These are phyloP conservation scores for Solanum chilense DNA, from an alignment of 257 asterid genomes.

Conservation along the genomic window DNA sequence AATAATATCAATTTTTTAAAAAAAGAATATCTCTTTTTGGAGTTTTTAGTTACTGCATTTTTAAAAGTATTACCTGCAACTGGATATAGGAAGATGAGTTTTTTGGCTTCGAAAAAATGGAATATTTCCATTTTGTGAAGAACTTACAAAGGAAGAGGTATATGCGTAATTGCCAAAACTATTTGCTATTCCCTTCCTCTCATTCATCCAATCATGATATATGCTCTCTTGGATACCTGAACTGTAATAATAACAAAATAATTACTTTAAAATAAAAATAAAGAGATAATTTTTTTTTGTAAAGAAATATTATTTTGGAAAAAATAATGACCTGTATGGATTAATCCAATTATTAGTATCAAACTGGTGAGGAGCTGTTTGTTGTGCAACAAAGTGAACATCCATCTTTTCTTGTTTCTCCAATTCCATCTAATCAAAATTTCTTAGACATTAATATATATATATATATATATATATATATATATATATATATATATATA, in stretches of 20 bases:
- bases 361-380: no score
- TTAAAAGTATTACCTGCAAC: neutral
- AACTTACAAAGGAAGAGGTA: neutral
- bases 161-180: neutral
- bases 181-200: no score
- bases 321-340: no score
- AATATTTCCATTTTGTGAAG: neutral
- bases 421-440: neutral
- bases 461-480: neutral
- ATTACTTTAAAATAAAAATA: no score
- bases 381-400: no score
- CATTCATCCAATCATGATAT: neutral
- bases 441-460: neutral
- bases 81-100: neutral
- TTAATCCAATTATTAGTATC: no score
- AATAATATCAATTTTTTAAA: neutral
- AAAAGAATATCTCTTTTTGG: no score
- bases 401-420: no score
- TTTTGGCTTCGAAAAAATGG: neutral
- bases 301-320: neutral
- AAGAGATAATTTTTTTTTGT: no score
- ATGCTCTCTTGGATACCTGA: neutral
- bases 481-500: neutral
- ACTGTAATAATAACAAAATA: neutral
- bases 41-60: no score